Conservation (phyloP, 306 rosid species). For the Quercus variabilis region DNA sequence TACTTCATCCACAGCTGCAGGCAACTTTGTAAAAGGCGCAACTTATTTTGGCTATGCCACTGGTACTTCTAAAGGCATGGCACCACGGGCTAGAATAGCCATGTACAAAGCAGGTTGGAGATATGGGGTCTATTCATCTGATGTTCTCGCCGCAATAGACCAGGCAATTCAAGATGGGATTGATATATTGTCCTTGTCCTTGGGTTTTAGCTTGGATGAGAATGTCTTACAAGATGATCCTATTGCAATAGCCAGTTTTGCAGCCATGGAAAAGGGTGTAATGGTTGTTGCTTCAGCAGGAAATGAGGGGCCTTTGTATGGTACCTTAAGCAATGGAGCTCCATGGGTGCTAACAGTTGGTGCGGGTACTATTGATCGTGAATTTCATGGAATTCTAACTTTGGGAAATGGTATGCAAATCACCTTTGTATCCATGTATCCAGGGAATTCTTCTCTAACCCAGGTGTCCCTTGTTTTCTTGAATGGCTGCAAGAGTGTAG, state of each 20-base stretch:
- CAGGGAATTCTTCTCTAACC: slow-evolving; percentile 25
- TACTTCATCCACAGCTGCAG: slow-evolving; percentile 64
- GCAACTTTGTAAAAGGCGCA: slow-evolving; percentile 40
- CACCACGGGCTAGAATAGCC: slow-evolving; percentile 61
- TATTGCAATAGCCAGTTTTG: slow-evolving; percentile 66
- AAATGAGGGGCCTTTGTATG: slow-evolving; percentile 41
- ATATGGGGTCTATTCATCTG: slow-evolving; percentile 33
- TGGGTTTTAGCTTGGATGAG: slow-evolving; percentile 32
- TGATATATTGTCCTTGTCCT: slow-evolving; percentile 62
- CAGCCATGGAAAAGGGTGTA: slow-evolving; percentile 58
- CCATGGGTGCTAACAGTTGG: slow-evolving; percentile 80
- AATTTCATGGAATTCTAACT: slow-evolving; percentile 34
- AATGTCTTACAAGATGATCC: slow-evolving; percentile 50
- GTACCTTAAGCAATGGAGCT: slow-evolving; percentile 53
- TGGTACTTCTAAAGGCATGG: slow-evolving; percentile 54
- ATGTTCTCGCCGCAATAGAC: slow-evolving; percentile 70
- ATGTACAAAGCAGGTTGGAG: slow-evolving; percentile 74
- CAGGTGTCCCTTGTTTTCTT: slow-evolving; percentile 46
- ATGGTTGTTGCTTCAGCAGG: slow-evolving; percentile 70
- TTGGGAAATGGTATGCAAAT: slow-evolving; percentile 40
- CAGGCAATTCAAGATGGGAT: slow-evolving; percentile 69
- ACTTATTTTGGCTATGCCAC: slow-evolving; percentile 63
- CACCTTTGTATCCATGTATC: slow-evolving; percentile 46
- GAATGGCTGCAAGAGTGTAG: slow-evolving; percentile 30
- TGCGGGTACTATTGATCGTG: slow-evolving; percentile 57